Conservation (phyloP, 805 yeast genomes). For the Lipomyces oligophaga region DNA sequence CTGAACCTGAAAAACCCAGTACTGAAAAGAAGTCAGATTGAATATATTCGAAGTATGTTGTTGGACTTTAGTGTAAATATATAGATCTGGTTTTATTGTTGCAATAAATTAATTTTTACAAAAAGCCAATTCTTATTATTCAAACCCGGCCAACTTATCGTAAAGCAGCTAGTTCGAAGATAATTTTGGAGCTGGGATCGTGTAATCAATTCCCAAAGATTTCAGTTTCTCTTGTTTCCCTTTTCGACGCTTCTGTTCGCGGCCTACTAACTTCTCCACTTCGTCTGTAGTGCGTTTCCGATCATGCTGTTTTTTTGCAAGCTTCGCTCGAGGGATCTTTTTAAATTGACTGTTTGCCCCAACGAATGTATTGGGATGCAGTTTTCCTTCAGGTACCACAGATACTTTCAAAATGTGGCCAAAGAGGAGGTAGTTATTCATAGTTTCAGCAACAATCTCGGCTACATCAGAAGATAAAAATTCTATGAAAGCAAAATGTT, state of each 20-base stretch:
- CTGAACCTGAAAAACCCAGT: not conserved
- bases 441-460: constrained; percentile 83
- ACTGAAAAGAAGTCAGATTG: constrained; percentile 1
- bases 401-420: constrained; percentile 80
- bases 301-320: constrained; percentile 53
- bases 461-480: constrained; percentile 74
- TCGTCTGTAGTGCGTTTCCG: constrained; percentile 53
- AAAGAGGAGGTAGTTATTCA: constrained; percentile 88
- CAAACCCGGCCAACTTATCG: not conserved
- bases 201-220: constrained; percentile 56
- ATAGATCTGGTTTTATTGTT: not conserved
- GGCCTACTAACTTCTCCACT: constrained; percentile 53
- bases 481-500: constrained; percentile 89
- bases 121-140: not conserved
- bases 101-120: not conserved
- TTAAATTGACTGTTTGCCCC: constrained; percentile 55
- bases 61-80: not conserved
- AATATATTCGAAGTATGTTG: too few species aligned
- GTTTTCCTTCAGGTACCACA: constrained; percentile 44
- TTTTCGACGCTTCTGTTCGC: constrained; percentile 43
- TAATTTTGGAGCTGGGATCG: constrained; percentile 12
- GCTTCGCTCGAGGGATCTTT: constrained; percentile 56
- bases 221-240: constrained; percentile 50
- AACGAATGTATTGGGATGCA: constrained; percentile 51
- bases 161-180: constrained; percentile 2